phyloP scores from a whole-genome alignment of 2,329 filamentous ascomycete species.

The Trichoderma arundinaceum region DNA sequence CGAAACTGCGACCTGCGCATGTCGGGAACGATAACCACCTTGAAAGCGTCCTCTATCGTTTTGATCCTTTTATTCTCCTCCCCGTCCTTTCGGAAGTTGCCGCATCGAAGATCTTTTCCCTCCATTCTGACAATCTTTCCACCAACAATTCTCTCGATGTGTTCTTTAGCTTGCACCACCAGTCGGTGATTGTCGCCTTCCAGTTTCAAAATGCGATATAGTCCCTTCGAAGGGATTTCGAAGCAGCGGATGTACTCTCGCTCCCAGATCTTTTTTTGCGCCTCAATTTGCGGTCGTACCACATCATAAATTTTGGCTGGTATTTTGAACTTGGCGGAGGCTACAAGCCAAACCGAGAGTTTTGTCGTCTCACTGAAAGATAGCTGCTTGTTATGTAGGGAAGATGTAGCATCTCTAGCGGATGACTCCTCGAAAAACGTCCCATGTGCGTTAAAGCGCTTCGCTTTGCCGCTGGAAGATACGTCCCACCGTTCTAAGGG shows the following conservation, averaged over 20 bases:
- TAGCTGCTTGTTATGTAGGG: constrained; percentile 38
- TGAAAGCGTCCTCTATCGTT: not conserved
- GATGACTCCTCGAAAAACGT: constrained; percentile 47
- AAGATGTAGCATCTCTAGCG: constrained; percentile 40
- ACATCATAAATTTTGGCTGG: constrained; percentile 42
- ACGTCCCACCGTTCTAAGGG: constrained; percentile 46
- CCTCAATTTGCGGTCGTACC: constrained; percentile 41
- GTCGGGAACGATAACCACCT: constrained; percentile 22
- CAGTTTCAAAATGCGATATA: constrained; percentile 8
- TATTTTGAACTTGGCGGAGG: constrained; percentile 49
- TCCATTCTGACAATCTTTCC: constrained; percentile 21
- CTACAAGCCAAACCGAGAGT: constrained; percentile 47
- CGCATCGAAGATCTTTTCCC: constrained; percentile 1
- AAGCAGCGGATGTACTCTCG: not conserved
- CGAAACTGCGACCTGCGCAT: constrained; percentile 17
- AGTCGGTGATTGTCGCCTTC: constrained; percentile 19
- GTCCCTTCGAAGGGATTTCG: not conserved
- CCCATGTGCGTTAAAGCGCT: constrained; percentile 48
- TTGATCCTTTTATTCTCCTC: not conserved
- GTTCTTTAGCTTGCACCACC: constrained; percentile 17
- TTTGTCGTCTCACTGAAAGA: constrained; percentile 42
- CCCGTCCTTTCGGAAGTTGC: not conserved
- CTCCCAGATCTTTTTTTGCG: constrained; percentile 1
- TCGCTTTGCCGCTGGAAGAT: constrained; percentile 37
- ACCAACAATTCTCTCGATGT: not conserved